These are phyloP conservation scores for Penicillium simplicissimum DNA, from an alignment of 495 filamentous ascomycete species.

Conservation along the genomic window DNA sequence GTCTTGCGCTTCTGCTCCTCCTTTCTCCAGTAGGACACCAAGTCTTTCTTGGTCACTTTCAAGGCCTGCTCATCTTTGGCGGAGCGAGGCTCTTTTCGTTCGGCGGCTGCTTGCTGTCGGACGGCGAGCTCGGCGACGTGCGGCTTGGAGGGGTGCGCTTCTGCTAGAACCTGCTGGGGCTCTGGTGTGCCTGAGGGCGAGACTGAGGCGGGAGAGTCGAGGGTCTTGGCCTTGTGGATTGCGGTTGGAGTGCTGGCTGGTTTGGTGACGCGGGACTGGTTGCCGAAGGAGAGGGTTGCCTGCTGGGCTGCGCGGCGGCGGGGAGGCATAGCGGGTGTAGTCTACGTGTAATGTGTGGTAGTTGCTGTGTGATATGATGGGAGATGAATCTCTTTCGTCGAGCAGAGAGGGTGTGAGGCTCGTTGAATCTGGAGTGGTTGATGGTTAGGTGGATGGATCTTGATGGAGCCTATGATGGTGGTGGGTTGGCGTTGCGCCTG, in stretches of 20 bases:
- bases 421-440: neutral
- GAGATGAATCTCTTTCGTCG: neutral
- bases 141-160: slow-evolving; percentile 33
- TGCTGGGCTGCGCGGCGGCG: slow-evolving; percentile 66
- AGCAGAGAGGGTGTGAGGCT: neutral
- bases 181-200: slow-evolving; percentile 29
- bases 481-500: slow-evolving; percentile 13
- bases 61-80: slow-evolving; percentile 57
- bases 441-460: slow-evolving; percentile 1
- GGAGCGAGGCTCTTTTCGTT: slow-evolving; percentile 43
- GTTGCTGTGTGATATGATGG: neutral
- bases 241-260: slow-evolving; percentile 47
- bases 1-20: slow-evolving; percentile 63
- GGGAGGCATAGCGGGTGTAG: slow-evolving; percentile 59
- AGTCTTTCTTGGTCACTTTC: slow-evolving; percentile 60
- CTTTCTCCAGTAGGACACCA: slow-evolving; percentile 69
- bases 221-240: slow-evolving; percentile 50
- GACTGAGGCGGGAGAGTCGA: slow-evolving; percentile 43
- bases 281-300: slow-evolving; percentile 73
- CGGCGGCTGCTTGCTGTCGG: slow-evolving; percentile 41
- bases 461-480: slow-evolving; percentile 11
- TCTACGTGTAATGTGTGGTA: neutral
- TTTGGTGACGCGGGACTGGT: slow-evolving; percentile 72
- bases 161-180: slow-evolving; percentile 25
- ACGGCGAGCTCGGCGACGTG: slow-evolving; percentile 53